Conservation (phyloP, 345 rosid genomes). For the Acer saccharum region DNA sequence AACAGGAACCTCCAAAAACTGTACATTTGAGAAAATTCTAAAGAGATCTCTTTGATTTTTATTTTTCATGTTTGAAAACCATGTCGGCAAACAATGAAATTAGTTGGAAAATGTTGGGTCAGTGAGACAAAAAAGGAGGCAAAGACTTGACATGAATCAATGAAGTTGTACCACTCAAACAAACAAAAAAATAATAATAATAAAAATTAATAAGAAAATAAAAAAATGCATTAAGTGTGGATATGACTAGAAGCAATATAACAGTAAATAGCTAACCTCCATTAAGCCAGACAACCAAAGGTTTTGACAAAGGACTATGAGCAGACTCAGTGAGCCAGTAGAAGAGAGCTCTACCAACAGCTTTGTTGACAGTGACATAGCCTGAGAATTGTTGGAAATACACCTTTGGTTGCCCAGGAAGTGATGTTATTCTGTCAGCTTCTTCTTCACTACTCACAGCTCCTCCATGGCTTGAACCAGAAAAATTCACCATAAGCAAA, state of each 20-base stretch:
- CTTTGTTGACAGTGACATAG: constrained; percentile 68
- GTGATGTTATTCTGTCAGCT: constrained; percentile 68
- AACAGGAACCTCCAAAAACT: not conserved
- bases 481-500: constrained; percentile 6
- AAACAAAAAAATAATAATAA: too few relatives aligned
- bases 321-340: constrained; percentile 93
- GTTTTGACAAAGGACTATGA: constrained; percentile 56
- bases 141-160: constrained; percentile 11
- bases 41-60: not conserved
- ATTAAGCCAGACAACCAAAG: constrained; percentile 92
- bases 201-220: not conserved
- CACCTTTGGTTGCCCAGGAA: constrained; percentile 94
- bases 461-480: constrained; percentile 15
- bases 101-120: not conserved
- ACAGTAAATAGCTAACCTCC: constrained; percentile 68
- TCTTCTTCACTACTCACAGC: constrained; percentile 38
- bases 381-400: constrained; percentile 92
- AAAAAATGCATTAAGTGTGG: not conserved
- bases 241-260: constrained; percentile 23
- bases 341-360: constrained; percentile 82
- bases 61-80: constrained; percentile 4
- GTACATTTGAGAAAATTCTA: not conserved
- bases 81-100: constrained; percentile 34
- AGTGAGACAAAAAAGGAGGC: constrained; percentile 10
- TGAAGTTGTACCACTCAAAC: constrained; percentile 1